Evolutionary conservation across 2,329 filamentous ascomycete genomes (phyloP), one percentile per base, ranked within the genome.

Genomic region (Curvularia sp.): DNA sequence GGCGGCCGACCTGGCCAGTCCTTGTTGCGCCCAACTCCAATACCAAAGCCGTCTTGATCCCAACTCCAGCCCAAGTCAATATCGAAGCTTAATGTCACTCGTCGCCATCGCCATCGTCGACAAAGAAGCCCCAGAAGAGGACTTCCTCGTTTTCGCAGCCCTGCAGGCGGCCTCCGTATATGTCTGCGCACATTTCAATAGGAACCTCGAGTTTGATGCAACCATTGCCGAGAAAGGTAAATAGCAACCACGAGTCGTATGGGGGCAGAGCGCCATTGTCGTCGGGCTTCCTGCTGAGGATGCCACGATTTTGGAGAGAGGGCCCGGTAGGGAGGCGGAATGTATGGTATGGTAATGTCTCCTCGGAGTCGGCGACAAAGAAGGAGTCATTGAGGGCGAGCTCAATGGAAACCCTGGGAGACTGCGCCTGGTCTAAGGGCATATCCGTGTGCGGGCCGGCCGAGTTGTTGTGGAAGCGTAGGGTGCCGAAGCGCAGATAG

Each of bases 201-300:
- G 74, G 74, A 10, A 76, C 66, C 56, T 76, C 74, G 39, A 76
- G 65, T 63, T 75, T 76, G 44, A 76, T 58, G 61, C 70, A 76
- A 31, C 71, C 72, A 51, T 71, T 66, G 47, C 73, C 72, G 41
- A 76, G 68, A 55, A 76, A 76, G 38, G 74, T 76, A 62, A 76
- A 76, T 48, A 76, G 68, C 49, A 76, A 58, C 74, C 74, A 76
- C 31, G 74, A 76, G 58, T 76, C 74, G 54, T 69, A 76, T n/a
- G 53, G 60, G 12, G 74, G 74, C 33, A 75, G 74, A 20, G 62
- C 65, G 57, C 73, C 74, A 35, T 64, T 42, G 49, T 75, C 68
- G 24, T 71, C 67, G 5, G 62, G 64, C 33, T 70, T 72, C 30
- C 74, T 53, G 63, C 72, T 73, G 22, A 70, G 66, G 18, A 76